Percentiles rank a stretch among this genome's conserved stretches.
Conservation (phyloP, 306 rosid genomes). For the Coriaria nepalensis region DNA sequence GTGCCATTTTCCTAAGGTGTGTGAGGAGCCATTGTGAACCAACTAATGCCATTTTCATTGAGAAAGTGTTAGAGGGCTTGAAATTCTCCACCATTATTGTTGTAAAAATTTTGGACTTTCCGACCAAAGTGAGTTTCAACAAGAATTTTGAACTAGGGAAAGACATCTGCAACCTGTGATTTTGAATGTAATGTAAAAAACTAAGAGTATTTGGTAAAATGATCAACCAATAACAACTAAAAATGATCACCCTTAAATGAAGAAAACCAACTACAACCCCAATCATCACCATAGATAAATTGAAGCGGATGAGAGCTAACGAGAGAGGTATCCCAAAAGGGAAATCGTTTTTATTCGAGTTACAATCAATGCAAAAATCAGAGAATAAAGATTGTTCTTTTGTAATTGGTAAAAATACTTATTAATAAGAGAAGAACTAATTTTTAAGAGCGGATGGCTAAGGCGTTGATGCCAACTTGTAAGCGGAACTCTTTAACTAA, state of each 20-base stretch:
- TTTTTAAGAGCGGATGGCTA: no score
- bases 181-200: not conserved
- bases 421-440: no score
- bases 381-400: no score
- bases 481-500: no score
- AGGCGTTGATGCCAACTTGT: no score
- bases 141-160: not conserved
- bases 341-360: no score
- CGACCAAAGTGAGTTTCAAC: not conserved
- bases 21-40: not conserved
- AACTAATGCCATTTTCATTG: not conserved
- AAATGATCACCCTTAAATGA: not conserved
- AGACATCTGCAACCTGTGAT: not conserved
- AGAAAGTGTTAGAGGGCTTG: not conserved
- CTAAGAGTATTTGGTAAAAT: constrained; percentile 2
- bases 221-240: not conserved
- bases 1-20: not conserved
- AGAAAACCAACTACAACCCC: not conserved
- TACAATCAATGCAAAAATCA: no score
- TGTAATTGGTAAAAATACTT: no score
- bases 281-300: no score
- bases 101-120: not conserved
- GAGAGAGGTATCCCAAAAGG: no score
- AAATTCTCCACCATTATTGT: not conserved
- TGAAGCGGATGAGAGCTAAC: no score